These are phyloP conservation scores for Lasiodiplodia sp. DNA, from an alignment of 2,329 filamentous ascomycete genomes.

Conservation along the genomic window DNA sequence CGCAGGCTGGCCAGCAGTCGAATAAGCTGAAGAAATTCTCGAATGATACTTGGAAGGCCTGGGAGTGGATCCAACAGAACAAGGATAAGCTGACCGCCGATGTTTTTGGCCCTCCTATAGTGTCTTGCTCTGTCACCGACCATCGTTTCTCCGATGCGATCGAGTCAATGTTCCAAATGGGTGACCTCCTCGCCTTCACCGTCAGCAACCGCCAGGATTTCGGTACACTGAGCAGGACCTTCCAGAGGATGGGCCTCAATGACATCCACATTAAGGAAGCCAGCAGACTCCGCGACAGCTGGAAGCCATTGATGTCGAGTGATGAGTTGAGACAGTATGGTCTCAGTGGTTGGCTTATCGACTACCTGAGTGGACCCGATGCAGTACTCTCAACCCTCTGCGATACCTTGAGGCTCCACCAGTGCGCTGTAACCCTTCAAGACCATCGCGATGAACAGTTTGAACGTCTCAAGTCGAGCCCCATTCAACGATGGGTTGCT, in stretches of 20 bases:
- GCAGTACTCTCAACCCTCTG: constrained; percentile 90
- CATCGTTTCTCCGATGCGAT: constrained; percentile 68
- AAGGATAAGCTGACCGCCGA: constrained; percentile 72
- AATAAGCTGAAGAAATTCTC: constrained; percentile 68
- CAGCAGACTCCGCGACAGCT: constrained; percentile 61
- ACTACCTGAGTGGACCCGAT: constrained; percentile 81
- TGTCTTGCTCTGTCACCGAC: constrained; percentile 82
- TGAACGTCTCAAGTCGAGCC: constrained; percentile 65
- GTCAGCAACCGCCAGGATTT: constrained; percentile 79
- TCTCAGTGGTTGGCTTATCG: constrained; percentile 80
- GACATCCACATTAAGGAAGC: constrained; percentile 72
- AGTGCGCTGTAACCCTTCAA: constrained; percentile 68
- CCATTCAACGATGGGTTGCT: constrained; percentile 74
- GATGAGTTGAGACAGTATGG: constrained; percentile 67
- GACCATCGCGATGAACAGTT: constrained; percentile 74
- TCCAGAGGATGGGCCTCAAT: constrained; percentile 67
- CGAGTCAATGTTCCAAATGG: constrained; percentile 62
- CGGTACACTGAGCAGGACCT: constrained; percentile 61
- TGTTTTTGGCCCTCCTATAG: constrained; percentile 81
- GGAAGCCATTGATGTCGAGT: constrained; percentile 61
- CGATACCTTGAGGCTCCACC: constrained; percentile 72
- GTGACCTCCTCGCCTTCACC: constrained; percentile 71
- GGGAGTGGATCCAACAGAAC: constrained; percentile 83
- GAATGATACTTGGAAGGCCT: constrained; percentile 71
- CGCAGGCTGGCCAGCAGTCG: constrained; percentile 76